Base-by-base conservation (phyloP, 768 basidiomycete species). In the Leccinum variicolor region DNA sequence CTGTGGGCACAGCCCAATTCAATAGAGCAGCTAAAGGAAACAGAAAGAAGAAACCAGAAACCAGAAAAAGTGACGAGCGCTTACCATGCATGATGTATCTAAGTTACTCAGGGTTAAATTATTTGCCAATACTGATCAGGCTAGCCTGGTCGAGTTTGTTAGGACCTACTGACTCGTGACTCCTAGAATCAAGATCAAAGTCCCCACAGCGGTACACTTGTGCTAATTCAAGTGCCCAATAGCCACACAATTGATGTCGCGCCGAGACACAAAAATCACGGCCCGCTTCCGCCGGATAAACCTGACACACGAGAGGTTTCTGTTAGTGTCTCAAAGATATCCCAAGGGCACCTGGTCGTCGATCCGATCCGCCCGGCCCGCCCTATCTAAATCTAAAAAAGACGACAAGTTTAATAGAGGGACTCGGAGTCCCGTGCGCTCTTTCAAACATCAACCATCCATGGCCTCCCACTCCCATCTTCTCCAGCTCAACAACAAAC, bases 401-500 rank as follows among this genome's bases (percentile, higher is more conserved):
- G 34, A 43, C 50, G 51, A 17, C 5, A 17, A 26, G 46, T 31
- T 31, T 26, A 34, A 41, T 34, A 21, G 19, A 34, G 10, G 34
- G 41, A 36, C 41, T 19, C 55, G 43, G 49, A 39, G 33, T 46
- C 43, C 43, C 54, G 33, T 48, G 21, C 50, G 41, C 49, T 43
- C 56, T 57, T 54, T 54, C 23, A 29, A 31, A 9, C 29, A 8
- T 14, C 28, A 23, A n/a, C 19, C 48, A 52, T 43, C 19, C 58
- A 78, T 77, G 76, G 56, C 74, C 31, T 71, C 72, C 26, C 81
- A 77, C 31, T 71, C 73, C 29, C 82, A 79, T 25, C 76, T 64
- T 15, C 75, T 87, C 69, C 81, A 81, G 66, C 79, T 91, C 54
- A 88, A 86, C 76, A 84, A 80, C 63, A 83, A 81, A 47, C 60